A percentile compares a stretch with the other conserved stretches of the same genome.
Evolutionary conservation across 1,284 basidiomycete genomes (phyloP).

Genomic region (Phaffia rhodozyma): DNA sequence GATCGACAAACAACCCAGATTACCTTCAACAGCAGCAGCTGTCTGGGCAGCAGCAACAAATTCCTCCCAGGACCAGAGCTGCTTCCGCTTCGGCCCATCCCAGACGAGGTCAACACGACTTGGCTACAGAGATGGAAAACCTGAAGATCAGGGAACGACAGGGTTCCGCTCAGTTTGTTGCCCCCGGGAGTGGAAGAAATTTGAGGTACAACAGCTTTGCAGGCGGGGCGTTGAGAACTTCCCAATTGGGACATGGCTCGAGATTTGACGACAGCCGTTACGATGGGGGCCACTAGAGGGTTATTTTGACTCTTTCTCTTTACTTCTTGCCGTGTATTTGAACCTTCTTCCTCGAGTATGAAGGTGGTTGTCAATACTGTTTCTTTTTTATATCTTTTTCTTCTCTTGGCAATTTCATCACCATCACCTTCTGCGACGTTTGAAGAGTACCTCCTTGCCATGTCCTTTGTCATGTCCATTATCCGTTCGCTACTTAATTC

Average conservation of each 20-base stretch:
- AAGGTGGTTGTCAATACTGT: neutral
- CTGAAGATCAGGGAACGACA: neutral
- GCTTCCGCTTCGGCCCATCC: constrained; percentile 13
- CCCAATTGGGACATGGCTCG: neutral
- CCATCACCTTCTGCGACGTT: neutral
- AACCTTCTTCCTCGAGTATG: neutral
- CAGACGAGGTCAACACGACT: neutral
- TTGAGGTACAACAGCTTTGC: constrained; percentile 14
- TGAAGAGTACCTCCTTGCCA: neutral
- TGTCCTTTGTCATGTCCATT: neutral
- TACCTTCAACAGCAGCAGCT: constrained; percentile 17
- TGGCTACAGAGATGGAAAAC: constrained; percentile 9
- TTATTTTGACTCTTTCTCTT: neutral
- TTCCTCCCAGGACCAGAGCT: constrained; percentile 3
- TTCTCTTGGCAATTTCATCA: neutral
- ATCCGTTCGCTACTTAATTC: neutral
- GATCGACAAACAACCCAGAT: neutral
- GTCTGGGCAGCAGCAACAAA: constrained; percentile 1
- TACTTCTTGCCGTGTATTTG: neutral
- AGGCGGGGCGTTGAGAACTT: neutral
- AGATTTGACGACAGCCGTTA: constrained; percentile 1
- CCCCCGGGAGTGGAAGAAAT: constrained; percentile 9
- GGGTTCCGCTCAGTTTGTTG: neutral
- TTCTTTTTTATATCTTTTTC: neutral
- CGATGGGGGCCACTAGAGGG: neutral